Evolutionary conservation across 257 asterid species (phyloP), one percentile per base, ranked within the genome.

Genomic region (Salvia rosmarinus): DNA sequence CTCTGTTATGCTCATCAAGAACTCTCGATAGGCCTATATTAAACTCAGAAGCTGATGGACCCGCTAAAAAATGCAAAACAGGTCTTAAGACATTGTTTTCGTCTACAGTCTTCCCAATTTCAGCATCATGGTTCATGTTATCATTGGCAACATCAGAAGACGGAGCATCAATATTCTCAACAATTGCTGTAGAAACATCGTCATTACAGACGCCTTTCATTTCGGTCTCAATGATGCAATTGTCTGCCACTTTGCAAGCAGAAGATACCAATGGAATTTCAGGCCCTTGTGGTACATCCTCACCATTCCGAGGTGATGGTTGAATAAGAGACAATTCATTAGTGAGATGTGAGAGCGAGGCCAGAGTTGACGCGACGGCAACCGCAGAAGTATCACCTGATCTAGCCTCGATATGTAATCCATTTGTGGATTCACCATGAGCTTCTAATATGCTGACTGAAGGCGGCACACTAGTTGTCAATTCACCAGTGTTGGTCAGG

Each of bases 281-380:
- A 49, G 86, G 71, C 85, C 84, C 86, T 71, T 82, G 85, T 40
- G 74, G 77, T 57, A 65, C 81, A 77, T 85, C 89, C 64, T 83
- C 88, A 52, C 88, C 87, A 57, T 80, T 81, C 73, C 51, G 82
- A 64, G 88, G 75, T 44, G 91, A 79, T 60, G 88, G 89, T 50
- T 89, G 85, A 52, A 84, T 61, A 61, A 84, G 76, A 62, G 95
- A 83, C 58, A 84, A 77, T 75, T 85, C 87, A 28, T 88, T 82
- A 35, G 46, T 78, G 73, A 80, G 78, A 79, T 78, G 83, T 17
- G 96, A 86, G 49, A 85, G 73, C 34, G 98, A 86, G 47, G 97
- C 92, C 61, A 88, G 73, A n/a, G 96, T 77, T 34, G 97, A 87
- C 4, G 96, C 95, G 44, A 89, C 90, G 11, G 90, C 82, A 69